A percentile compares a stretch with the other conserved stretches of the same genome.
Conservation (phyloP, 1,284 basidiomycete species). For the Trametes polyzona region DNA sequence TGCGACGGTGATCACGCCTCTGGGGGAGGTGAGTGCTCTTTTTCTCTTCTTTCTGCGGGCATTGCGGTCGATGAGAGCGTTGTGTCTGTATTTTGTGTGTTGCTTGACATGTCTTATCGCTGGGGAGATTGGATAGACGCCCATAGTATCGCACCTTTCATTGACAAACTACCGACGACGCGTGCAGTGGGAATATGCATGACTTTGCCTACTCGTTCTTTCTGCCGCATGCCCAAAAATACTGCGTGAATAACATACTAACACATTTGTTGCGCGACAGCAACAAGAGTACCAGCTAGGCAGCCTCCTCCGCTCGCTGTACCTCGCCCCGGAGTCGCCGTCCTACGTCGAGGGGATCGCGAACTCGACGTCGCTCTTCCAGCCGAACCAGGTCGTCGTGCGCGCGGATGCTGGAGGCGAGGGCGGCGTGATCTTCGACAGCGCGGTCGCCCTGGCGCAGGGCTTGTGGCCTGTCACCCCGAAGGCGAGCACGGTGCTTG, state of each 20-base stretch:
- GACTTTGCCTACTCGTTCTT: no score
- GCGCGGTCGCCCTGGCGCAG: constrained; percentile 50
- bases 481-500: constrained; percentile 42
- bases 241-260: background rate
- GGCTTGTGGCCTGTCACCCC: constrained; percentile 49
- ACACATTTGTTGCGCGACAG: constrained; percentile 23
- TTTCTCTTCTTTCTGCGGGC: background rate
- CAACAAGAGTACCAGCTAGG: constrained; percentile 51
- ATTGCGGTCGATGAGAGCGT: no score
- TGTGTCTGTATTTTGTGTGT: background rate
- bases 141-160: no score
- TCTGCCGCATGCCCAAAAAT: background rate
- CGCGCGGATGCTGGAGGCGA: constrained; percentile 54
- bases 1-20: constrained; percentile 51
- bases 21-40: constrained; percentile 45
- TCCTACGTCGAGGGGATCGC: constrained; percentile 40
- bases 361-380: constrained; percentile 36
- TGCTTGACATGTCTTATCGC: background rate
- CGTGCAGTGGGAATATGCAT: no score
- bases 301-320: constrained; percentile 43
- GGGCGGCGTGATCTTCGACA: constrained; percentile 55
- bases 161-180: no score
- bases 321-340: constrained; percentile 41
- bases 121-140: background rate
- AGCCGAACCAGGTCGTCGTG: constrained; percentile 41